Evolutionary conservation across 768 basidiomycete species (phyloP), one percentile per base, ranked within the genome.

Genomic region (Gelatoporia subvermispora): DNA sequence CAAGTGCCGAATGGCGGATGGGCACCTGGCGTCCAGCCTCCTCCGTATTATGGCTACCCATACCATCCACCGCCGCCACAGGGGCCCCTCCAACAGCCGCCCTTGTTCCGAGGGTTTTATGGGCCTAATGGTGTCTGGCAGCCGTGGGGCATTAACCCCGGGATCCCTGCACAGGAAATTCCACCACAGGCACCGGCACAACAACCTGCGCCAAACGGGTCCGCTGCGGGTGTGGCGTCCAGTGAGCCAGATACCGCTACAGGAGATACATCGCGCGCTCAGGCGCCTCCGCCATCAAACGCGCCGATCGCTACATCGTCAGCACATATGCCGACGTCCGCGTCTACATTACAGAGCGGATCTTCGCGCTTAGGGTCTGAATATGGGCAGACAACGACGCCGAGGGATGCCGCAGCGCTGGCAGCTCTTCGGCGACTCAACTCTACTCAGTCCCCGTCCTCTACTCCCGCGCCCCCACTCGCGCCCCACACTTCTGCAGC

Each of bases 41-140:
- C 53, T n/a, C 47, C 40, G 20, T 45, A 43, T 31, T 50, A 41
- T 34, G 51, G 31, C 42, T 42, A 40, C 50, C 56, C 48, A 41
- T 50, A 41, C 17, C 45, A 52, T 45, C 57, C 25, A 45, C 56
- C 21, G 35, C 55, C 37, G 28, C 57, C 49, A 11, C 53, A 46
- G 28, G 41, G 31, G 49, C 58, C 40, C 35, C 54, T 57, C 24
- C 55, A 50, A 46, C 59, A 55, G 46, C 55, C 78, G 4, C 85
- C 83, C 1, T 73, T 72, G 24, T 82, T 80, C 52, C 57, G 70
- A 49, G 84, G 85, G 11, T 85, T 87, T 55, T 70, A 73, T 35
- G 84, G 82, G 8, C 84, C 83, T 8, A 76, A 75, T 31, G 79
- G 77, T 17, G 72, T 66, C n/a, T 86, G 83, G 81, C 80, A 80